Percentiles rank a stretch among this genome's conserved stretches.
Conservation (phyloP, 1,284 basidiomycete genomes). For the Trichosporon sp. region DNA sequence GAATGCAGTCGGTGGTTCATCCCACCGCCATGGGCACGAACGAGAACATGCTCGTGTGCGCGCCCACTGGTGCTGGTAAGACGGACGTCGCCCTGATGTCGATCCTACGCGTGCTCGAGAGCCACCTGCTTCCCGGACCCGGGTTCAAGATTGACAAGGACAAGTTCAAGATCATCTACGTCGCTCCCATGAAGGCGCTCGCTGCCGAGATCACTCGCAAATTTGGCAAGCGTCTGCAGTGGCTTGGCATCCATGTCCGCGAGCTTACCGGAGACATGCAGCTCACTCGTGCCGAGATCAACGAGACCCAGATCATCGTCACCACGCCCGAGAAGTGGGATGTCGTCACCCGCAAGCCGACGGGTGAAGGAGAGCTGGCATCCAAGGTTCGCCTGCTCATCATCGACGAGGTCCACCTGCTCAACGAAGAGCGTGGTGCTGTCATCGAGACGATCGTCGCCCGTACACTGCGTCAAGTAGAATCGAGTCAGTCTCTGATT, state of each 20-base stretch:
- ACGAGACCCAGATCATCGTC: constrained; percentile 94
- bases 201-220: constrained; percentile 95
- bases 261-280: constrained; percentile 99
- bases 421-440: constrained; percentile 96
- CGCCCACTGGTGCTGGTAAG: constrained; percentile 98
- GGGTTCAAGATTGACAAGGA: constrained; percentile 60
- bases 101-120: constrained; percentile 79
- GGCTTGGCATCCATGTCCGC: constrained; percentile 80
- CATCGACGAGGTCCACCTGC: constrained; percentile 95
- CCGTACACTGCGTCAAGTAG: constrained; percentile 87
- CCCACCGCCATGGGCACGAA: constrained; percentile 89
- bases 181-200: constrained; percentile 98
- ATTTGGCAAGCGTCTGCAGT: constrained; percentile 79
- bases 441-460: constrained; percentile 99
- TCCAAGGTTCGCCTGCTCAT: constrained; percentile 89
- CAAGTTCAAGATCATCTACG: constrained; percentile 94
- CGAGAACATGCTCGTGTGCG: constrained; percentile 94
- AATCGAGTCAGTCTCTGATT: constrained; percentile 93
- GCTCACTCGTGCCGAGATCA: constrained; percentile 87
- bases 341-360: constrained; percentile 95
- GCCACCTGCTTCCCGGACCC: constrained; percentile 52
- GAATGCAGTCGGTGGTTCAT: constrained; percentile 93
- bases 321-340: constrained; percentile 99
- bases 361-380: constrained; percentile 90
- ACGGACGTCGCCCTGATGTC: constrained; percentile 97